Evolutionary conservation across 306 rosid genomes (phyloP).

Genomic region (Malus sieversii): DNA sequence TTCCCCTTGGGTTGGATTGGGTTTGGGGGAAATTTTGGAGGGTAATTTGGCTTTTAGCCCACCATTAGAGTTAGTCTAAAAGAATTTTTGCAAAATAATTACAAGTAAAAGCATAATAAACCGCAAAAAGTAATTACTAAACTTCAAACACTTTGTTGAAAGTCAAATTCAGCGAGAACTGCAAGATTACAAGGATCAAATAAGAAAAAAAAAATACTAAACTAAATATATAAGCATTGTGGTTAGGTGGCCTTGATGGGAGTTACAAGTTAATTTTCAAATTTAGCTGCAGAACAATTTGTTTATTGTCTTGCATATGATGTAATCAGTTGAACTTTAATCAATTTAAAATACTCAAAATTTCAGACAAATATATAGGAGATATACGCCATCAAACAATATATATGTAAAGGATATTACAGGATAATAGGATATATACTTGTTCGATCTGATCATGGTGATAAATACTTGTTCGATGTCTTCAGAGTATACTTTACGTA

Average conservation of each 20-base stretch:
- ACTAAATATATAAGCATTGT: background rate
- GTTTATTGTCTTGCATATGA: background rate
- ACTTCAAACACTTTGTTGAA: background rate
- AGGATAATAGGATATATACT: too few species aligned
- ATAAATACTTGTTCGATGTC: background rate
- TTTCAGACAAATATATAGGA: background rate
- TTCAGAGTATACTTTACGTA: background rate
- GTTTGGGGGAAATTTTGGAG: too few species aligned
- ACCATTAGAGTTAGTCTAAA: too few species aligned
- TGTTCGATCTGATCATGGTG: too few species aligned
- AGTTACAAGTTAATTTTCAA: conserved; percentile 10
- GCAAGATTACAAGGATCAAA: background rate
- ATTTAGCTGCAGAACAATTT: conserved; percentile 4
- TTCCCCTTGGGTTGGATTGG: too few species aligned
- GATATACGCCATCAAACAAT: background rate
- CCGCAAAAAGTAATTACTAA: background rate
- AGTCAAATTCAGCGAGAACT: background rate
- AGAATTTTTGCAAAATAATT: too few species aligned
- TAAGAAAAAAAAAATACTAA: background rate
- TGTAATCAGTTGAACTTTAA: background rate
- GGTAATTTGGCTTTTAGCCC: too few species aligned
- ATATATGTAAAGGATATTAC: too few species aligned
- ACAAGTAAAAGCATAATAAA: background rate
- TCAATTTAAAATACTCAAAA: background rate
- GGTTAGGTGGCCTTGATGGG: conserved; percentile 5